These are phyloP conservation scores for Prototheca stagnorum DNA, from an alignment of 163 green algal genomes.

Conservation along the genomic window DNA sequence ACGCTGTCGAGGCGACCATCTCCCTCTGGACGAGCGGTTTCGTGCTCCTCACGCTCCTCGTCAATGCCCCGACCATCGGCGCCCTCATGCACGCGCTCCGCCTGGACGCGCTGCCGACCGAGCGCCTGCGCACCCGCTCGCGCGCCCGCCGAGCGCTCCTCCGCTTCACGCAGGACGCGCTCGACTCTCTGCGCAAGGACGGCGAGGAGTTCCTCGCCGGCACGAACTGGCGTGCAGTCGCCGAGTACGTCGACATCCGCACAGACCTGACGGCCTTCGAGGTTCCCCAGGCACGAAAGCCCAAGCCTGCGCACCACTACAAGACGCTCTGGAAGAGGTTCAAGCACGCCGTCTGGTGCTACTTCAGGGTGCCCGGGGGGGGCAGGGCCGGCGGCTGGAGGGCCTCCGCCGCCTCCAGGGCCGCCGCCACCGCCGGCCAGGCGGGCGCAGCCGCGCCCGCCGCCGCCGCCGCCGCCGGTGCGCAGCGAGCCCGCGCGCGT, in stretches of 20 bases:
- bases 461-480: no score
- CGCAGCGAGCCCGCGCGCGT: no score
- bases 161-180: conserved; percentile 22
- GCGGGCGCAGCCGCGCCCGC: no score
- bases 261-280: conserved; percentile 16
- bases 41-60: conserved; percentile 73
- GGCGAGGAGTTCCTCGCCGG: conserved; percentile 48
- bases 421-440: no score
- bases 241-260: conserved; percentile 27
- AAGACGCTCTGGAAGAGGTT: background rate
- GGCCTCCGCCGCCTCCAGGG: no score
- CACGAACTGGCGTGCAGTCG: conserved; percentile 38
- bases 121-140: conserved; percentile 14
- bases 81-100: conserved; percentile 9
- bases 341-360: background rate
- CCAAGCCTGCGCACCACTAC: no score
- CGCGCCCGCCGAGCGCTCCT: conserved; percentile 28
- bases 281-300: background rate
- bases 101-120: conserved; percentile 9
- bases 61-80: conserved; percentile 51
- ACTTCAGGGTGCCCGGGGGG: background rate
- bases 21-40: conserved; percentile 61
- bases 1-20: conserved; percentile 40
- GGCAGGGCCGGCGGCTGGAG: background rate
- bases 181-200: conserved; percentile 28